A percentile compares a stretch with the other conserved stretches of the same genome.
Conservation (phyloP, 2,329 filamentous ascomycete species). For the Orbilia blumenaviensis region DNA sequence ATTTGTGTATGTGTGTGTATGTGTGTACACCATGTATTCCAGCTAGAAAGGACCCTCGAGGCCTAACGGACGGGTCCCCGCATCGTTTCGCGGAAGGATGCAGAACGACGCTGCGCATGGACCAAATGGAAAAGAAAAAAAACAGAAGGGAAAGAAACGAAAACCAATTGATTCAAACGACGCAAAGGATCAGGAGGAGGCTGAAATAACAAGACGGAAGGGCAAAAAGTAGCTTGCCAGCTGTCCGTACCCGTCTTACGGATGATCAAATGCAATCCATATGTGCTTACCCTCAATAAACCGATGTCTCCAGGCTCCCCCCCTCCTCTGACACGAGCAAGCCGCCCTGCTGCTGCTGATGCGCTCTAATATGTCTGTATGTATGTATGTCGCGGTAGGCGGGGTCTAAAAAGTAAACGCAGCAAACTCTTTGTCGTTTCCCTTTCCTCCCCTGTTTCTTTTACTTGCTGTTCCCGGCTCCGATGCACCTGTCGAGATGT, state of each 20-base stretch:
- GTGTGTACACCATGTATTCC: not conserved
- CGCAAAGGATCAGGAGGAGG: constrained; percentile 10
- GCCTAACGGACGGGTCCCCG: not conserved
- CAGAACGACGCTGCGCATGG: not conserved
- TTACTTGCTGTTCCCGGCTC: not conserved
- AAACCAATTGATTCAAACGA: too few species aligned
- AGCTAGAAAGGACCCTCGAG: not conserved
- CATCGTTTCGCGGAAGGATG: not conserved
- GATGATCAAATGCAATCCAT: constrained; percentile 27
- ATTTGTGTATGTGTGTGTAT: too few species aligned
- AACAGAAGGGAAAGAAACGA: not conserved
- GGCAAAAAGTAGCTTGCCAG: constrained; percentile 5
- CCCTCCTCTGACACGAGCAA: not conserved
- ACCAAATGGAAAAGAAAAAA: not conserved
- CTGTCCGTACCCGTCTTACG: constrained; percentile 29
- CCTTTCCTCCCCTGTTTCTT: not conserved
- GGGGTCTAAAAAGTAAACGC: constrained; percentile 15
- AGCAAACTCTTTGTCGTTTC: not conserved
- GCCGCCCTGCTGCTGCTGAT: not conserved
- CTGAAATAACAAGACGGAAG: constrained; percentile 1
- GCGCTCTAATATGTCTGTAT: too few species aligned
- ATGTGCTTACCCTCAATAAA: constrained; percentile 40
- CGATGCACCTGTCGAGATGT: not conserved
- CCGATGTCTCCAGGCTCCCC: not conserved
- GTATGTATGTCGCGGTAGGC: constrained; percentile 3